These are phyloP conservation scores for Marasmius sp. DNA, from an alignment of 1,284 basidiomycete genomes.

Conservation along the genomic window DNA sequence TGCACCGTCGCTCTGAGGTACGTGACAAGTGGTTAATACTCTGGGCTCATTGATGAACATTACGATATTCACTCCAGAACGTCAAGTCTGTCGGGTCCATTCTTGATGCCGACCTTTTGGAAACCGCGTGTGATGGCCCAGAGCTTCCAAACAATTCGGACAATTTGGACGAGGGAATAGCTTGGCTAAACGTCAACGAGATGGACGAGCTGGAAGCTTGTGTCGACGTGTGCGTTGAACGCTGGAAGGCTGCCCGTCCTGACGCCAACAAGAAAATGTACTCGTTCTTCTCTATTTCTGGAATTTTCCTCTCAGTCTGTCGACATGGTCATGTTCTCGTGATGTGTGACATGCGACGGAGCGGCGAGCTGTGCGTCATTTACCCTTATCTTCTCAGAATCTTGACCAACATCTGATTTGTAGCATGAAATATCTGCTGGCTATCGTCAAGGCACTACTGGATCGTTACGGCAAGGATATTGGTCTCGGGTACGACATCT, in stretches of 20 bases:
- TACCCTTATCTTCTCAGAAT: too few relatives aligned
- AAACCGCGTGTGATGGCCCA: too few relatives aligned
- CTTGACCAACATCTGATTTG: too few relatives aligned
- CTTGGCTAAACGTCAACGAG: slow-evolving; percentile 14
- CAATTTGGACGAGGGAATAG: slow-evolving; percentile 2
- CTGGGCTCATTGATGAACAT: too few relatives aligned
- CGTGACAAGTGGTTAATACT: too few relatives aligned
- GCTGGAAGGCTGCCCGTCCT: slow-evolving; percentile 32
- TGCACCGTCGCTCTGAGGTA: neutral
- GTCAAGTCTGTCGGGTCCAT: too few relatives aligned
- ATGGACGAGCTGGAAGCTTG: slow-evolving; percentile 5
- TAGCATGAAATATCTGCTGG: slow-evolving; percentile 8
- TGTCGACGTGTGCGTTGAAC: slow-evolving; percentile 23
- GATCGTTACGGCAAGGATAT: neutral
- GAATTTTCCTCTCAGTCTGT: slow-evolving; percentile 31
- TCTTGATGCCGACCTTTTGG: too few relatives aligned
- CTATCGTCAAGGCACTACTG: neutral
- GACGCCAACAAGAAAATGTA: slow-evolving; percentile 19
- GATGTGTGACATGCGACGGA: slow-evolving; percentile 33
- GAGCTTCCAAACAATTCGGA: too few relatives aligned
- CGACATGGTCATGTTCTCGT: slow-evolving; percentile 31
- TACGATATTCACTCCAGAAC: too few relatives aligned
- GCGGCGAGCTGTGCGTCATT: slow-evolving; percentile 37
- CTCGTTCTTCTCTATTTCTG: slow-evolving; percentile 14
- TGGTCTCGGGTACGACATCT: too few relatives aligned